phyloP scores from a whole-genome alignment of 2,329 filamentous ascomycete genomes.

The Colletotrichum musae region DNA sequence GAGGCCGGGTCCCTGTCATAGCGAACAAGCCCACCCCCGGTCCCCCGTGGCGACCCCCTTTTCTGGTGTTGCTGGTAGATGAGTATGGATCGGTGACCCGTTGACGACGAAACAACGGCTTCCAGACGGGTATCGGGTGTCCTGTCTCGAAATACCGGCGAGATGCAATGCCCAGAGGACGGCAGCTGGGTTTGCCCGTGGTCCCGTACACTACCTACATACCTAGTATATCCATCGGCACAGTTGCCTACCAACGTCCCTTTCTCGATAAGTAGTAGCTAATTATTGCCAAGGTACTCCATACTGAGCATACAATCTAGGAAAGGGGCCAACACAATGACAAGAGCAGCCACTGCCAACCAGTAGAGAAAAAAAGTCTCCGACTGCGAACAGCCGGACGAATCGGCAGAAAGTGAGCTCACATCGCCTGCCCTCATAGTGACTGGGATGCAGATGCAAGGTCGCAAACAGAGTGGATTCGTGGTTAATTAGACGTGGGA shows the following conservation, averaged over 20 bases:
- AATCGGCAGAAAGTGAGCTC: constrained; percentile 37
- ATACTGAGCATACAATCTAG: not conserved
- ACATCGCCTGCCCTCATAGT: not conserved
- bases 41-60: constrained; percentile 28
- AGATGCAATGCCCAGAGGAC: constrained; percentile 11
- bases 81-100: constrained; percentile 34
- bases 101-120: constrained; percentile 35
- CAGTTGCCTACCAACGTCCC: too few species aligned
- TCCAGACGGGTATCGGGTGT: constrained; percentile 26
- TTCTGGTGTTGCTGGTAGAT: constrained; percentile 34
- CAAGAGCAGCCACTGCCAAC: not conserved
- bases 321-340: constrained; percentile 12
- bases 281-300: too few species aligned
- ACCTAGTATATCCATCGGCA: too few species aligned
- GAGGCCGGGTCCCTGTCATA: constrained; percentile 25
- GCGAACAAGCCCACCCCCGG: not conserved
- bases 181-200: too few species aligned
- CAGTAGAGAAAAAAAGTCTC: constrained; percentile 12
- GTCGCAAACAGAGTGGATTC: constrained; percentile 34
- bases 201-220: too few species aligned
- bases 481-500: constrained; percentile 34
- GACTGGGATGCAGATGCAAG: constrained; percentile 23
- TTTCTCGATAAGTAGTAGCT: too few species aligned
- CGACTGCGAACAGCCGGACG: constrained; percentile 35
- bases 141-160: constrained; percentile 27